phyloP scores from a whole-genome alignment of 441 rosid genomes.

The Euphorbia corollata region DNA sequence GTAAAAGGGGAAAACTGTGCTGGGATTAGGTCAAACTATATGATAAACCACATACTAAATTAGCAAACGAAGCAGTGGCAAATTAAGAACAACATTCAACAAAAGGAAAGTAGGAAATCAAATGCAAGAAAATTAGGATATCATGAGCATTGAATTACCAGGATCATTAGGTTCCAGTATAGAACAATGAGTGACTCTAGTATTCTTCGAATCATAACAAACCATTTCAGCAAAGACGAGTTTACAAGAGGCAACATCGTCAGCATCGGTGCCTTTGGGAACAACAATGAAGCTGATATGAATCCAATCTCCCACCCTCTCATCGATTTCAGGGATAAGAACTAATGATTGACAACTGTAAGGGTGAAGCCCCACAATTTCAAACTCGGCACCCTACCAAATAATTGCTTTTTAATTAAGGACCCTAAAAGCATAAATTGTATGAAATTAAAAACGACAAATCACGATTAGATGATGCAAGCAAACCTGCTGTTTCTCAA shows the following conservation, averaged over 20 bases:
- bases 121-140: background rate
- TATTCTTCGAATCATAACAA: background rate
- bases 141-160: background rate
- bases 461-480: too few relatives aligned
- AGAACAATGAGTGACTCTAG: background rate
- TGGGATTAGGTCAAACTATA: background rate
- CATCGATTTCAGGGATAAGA: too few relatives aligned
- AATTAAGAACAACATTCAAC: background rate
- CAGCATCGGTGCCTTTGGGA: background rate
- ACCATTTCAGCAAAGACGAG: background rate
- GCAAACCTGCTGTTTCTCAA: too few relatives aligned
- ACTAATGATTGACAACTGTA: too few relatives aligned
- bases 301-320: background rate
- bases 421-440: too few relatives aligned
- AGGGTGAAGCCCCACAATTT: too few relatives aligned
- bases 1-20: background rate
- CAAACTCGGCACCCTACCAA: too few relatives aligned
- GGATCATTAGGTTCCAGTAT: background rate
- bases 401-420: too few relatives aligned
- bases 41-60: background rate
- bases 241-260: background rate
- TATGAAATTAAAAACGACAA: too few relatives aligned
- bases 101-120: background rate
- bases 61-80: background rate
- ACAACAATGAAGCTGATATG: background rate